Percentiles rank a stretch among this genome's conserved stretches.
These are phyloP conservation scores for Kluyveromyces marxianus DNA, from an alignment of 1,139 yeast species.

Conservation along the genomic window DNA sequence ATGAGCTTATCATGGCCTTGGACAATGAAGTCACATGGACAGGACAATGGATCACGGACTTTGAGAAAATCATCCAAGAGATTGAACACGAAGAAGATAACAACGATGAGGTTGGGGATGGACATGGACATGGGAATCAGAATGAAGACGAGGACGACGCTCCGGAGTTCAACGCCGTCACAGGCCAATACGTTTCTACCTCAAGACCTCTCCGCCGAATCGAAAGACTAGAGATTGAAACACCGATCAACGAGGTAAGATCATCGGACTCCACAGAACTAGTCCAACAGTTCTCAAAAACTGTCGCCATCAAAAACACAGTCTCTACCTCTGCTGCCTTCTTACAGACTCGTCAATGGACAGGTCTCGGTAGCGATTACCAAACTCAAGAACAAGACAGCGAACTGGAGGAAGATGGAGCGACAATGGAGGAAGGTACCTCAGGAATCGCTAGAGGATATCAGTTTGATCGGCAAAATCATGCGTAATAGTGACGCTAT, in stretches of 20 bases:
- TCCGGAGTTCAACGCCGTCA: conserved; percentile 84
- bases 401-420: conserved; percentile 48
- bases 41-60: conserved; percentile 87
- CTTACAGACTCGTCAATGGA: conserved; percentile 73
- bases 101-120: background rate
- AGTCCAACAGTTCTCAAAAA: conserved; percentile 51
- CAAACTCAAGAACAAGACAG: conserved; percentile 34
- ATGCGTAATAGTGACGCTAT: background rate
- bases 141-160: conserved; percentile 52
- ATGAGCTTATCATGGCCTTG: conserved; percentile 76
- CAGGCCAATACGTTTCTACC: conserved; percentile 63
- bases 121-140: no score
- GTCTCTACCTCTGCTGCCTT: conserved; percentile 83
- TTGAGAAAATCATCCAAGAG: conserved; percentile 36
- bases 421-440: conserved; percentile 71
- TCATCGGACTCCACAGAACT: conserved; percentile 34
- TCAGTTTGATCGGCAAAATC: conserved; percentile 14
- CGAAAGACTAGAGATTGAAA: conserved; percentile 54
- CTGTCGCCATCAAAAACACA: conserved; percentile 64
- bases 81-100: conserved; percentile 10
- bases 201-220: conserved; percentile 69
- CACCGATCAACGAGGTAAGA: conserved; percentile 18
- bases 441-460: conserved; percentile 89
- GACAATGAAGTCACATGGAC: conserved; percentile 75
- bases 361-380: conserved; percentile 86